These are phyloP conservation scores for Globisporangium acanthophoron DNA, from an alignment of 352 stramenopile species.

Conservation along the genomic window DNA sequence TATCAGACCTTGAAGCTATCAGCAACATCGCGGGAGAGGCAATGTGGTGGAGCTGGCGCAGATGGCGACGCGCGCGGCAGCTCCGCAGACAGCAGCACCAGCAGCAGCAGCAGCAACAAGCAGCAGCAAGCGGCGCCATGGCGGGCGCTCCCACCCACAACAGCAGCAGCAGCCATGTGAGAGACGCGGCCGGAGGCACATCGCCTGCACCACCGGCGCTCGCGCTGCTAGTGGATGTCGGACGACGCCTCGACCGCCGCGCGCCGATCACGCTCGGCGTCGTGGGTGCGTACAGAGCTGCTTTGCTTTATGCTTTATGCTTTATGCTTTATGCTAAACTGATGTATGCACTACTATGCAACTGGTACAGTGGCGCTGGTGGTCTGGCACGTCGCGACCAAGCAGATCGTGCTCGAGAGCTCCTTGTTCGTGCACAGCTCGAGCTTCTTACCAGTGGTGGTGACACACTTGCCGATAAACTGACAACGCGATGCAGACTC, in stretches of 20 bases:
- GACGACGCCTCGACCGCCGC: slow-evolving; percentile 9
- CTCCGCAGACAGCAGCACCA: slow-evolving; percentile 7
- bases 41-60: slow-evolving; percentile 5
- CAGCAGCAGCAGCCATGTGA: not conserved
- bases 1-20: too few species aligned
- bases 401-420: slow-evolving; percentile 7
- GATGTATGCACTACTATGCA: not conserved
- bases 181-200: not conserved
- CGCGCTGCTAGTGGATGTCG: slow-evolving; percentile 10
- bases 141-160: not conserved
- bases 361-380: slow-evolving; percentile 7
- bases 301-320: too few species aligned
- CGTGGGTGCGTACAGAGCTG: slow-evolving; percentile 2
- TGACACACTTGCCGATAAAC: not conserved
- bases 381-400: slow-evolving; percentile 7
- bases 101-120: too few species aligned
- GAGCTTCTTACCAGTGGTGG: not conserved
- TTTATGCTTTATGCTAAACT: not conserved
- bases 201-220: slow-evolving; percentile 2
- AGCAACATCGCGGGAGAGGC: not conserved
- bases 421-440: slow-evolving; percentile 5
- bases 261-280: slow-evolving; percentile 11
- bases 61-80: slow-evolving; percentile 8
- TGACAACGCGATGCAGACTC: slow-evolving; percentile 1
- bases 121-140: not conserved